Conservation (phyloP, 768 basidiomycete species). For the Naganishia antarctica region DNA sequence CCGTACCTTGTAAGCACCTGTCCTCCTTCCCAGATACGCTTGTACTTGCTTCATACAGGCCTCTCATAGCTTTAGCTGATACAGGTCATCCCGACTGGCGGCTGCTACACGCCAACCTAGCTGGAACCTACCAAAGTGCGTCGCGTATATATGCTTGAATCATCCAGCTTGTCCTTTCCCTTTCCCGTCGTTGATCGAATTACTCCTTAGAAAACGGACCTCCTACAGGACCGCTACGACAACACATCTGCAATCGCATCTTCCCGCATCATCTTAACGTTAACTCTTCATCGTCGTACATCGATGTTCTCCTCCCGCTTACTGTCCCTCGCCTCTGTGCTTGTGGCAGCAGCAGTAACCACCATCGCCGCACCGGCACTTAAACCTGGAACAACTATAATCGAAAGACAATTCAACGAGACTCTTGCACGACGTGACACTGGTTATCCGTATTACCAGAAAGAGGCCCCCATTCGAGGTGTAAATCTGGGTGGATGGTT, state of each 20-base stretch:
- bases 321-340: conserved; percentile 4
- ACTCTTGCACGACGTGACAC: conserved; percentile 33
- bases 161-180: no score
- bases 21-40: background rate
- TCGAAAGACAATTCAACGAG: conserved; percentile 16
- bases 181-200: no score
- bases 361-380: conserved; percentile 2
- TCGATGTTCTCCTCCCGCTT: background rate
- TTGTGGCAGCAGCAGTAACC: conserved; percentile 1
- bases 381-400: background rate
- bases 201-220: no score
- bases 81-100: no score
- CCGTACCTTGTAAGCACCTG: background rate
- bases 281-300: background rate
- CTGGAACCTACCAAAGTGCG: no score
- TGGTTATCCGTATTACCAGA: conserved; percentile 46
- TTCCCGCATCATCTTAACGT: background rate
- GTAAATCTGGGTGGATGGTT: conserved; percentile 29
- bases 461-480: conserved; percentile 40
- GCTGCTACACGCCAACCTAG: no score
- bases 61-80: background rate
- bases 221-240: no score
- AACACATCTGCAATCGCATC: background rate
- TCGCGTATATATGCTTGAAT: no score
- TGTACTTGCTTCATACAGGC: background rate